Evolutionary conservation across 257 asterid genomes (phyloP).

Genomic region (Capsicum baccatum): DNA sequence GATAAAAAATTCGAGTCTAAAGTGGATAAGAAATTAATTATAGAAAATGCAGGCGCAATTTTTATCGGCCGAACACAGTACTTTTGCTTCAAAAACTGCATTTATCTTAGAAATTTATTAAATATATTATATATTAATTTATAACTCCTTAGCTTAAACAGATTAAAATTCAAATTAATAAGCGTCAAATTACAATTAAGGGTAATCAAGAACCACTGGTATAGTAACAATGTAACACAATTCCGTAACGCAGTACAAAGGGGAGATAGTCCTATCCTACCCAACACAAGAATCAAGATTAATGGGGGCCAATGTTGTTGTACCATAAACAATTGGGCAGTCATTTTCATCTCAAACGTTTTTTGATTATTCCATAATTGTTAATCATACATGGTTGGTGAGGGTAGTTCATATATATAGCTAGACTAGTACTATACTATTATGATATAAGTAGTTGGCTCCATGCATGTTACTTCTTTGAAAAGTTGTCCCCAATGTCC

Average conservation of each 20-base stretch:
- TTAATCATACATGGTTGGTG: background rate
- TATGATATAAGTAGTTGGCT: slow-evolving; percentile 30
- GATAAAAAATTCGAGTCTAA: background rate
- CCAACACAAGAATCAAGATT: slow-evolving; percentile 9
- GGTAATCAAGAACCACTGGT: too few species aligned
- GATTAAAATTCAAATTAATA: too few species aligned
- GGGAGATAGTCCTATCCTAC: background rate
- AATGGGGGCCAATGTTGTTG: slow-evolving; percentile 1
- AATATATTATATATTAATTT: too few species aligned
- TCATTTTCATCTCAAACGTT: slow-evolving; percentile 8
- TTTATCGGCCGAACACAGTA: background rate
- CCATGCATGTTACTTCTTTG: slow-evolving; percentile 35
- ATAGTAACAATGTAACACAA: background rate
- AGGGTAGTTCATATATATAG: background rate
- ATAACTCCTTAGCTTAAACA: too few species aligned
- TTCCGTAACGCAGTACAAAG: background rate
- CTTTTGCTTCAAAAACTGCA: too few species aligned
- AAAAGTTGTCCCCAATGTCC: slow-evolving; percentile 14
- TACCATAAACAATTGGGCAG: background rate
- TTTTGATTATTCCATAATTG: background rate
- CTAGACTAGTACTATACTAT: background rate
- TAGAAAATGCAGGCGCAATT: background rate
- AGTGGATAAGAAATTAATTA: background rate
- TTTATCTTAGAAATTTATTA: too few species aligned
- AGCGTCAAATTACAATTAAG: too few species aligned